phyloP scores from a whole-genome alignment of 2,329 filamentous ascomycete genomes.

The Bipolaris zeicola region DNA sequence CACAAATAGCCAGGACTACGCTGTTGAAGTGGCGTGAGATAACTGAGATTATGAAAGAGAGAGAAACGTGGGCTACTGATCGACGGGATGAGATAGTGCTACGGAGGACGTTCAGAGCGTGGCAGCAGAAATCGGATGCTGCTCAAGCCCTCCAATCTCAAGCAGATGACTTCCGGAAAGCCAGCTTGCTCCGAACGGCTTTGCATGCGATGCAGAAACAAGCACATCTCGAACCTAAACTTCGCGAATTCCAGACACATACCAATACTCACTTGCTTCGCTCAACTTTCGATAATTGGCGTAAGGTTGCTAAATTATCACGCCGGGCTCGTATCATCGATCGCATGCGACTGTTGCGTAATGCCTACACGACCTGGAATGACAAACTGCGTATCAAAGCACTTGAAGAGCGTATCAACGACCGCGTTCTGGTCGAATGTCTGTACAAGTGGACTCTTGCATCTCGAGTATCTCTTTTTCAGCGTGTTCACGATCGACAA shows the following conservation, averaged over 20 bases:
- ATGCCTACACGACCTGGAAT: conserved; percentile 67
- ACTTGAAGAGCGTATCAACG: conserved; percentile 59
- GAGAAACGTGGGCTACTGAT: conserved; percentile 29
- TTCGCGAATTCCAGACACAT: conserved; percentile 53
- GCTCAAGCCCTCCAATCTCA: conserved; percentile 41
- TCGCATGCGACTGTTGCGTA: conserved; percentile 59
- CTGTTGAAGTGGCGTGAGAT: conserved; percentile 39
- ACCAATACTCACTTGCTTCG: conserved; percentile 54
- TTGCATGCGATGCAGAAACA: conserved; percentile 44
- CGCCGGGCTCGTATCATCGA: conserved; percentile 58
- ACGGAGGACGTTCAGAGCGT: conserved; percentile 31
- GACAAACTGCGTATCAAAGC: conserved; percentile 62
- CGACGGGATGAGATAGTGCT: conserved; percentile 31
- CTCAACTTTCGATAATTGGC: conserved; percentile 58
- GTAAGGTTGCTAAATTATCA: conserved; percentile 48
- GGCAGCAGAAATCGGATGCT: conserved; percentile 26
- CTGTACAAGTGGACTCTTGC: conserved; percentile 68
- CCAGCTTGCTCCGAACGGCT: conserved; percentile 26
- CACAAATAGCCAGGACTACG: conserved; percentile 30
- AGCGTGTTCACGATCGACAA: conserved; percentile 44
- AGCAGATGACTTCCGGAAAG: conserved; percentile 44
- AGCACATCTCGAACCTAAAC: conserved; percentile 50
- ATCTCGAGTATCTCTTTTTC: conserved; percentile 50
- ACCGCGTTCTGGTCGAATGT: conserved; percentile 60
- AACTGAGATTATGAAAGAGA: conserved; percentile 32